Conservation (phyloP, 805 yeast species). For the Yamadazyma nakazawae region DNA sequence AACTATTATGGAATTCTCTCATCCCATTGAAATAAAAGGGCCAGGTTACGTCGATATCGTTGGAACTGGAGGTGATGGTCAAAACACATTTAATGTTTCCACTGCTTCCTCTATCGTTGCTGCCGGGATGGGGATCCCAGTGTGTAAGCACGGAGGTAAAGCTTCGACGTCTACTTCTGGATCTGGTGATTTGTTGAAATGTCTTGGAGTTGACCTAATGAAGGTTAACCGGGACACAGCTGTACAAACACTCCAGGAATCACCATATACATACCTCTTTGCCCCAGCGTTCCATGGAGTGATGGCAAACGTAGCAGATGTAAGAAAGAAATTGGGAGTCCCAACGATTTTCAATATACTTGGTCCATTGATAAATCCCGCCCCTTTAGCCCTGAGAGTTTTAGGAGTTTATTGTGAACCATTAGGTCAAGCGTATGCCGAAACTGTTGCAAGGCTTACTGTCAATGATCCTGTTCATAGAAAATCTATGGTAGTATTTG, state of each 20-base stretch:
- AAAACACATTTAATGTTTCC: conserved; percentile 93
- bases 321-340: conserved; percentile 77
- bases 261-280: conserved; percentile 65
- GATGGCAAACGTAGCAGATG: conserved; percentile 75
- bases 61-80: conserved; percentile 99
- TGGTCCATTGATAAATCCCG: conserved; percentile 94
- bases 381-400: conserved; percentile 72
- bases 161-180: conserved; percentile 94
- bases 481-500: conserved; percentile 86
- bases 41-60: conserved; percentile 78
- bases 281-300: conserved; percentile 96
- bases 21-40: conserved; percentile 31
- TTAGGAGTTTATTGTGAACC: conserved; percentile 83
- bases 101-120: conserved; percentile 94
- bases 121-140: conserved; percentile 78
- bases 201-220: conserved; percentile 79
- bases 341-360: conserved; percentile 92
- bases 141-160: conserved; percentile 96
- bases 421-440: conserved; percentile 81
- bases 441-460: conserved; percentile 68
- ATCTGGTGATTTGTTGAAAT: conserved; percentile 80
- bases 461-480: conserved; percentile 40
- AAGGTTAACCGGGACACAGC: conserved; percentile 63
- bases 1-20: conserved; percentile 66
- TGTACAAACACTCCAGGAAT: conserved; percentile 50